Evolutionary conservation across 768 basidiomycete species (phyloP).

Genomic region (Lactarius evosmus): DNA sequence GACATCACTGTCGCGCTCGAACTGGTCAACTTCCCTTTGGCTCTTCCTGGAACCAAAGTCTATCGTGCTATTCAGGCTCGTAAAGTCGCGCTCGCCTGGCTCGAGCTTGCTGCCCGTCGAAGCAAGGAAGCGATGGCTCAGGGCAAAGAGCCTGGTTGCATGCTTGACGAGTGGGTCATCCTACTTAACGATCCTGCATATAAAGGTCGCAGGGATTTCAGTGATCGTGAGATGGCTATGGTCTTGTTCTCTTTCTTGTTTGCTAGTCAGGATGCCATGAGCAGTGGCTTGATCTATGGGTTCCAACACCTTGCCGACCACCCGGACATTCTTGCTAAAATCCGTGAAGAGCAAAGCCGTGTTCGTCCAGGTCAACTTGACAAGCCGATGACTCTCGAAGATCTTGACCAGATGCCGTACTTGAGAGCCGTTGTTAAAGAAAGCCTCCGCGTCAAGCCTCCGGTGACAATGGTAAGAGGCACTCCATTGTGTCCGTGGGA

Average conservation of each 20-base stretch:
- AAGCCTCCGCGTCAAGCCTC: slow-evolving; percentile 85
- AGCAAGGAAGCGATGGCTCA: slow-evolving; percentile 81
- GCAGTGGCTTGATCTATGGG: slow-evolving; percentile 89
- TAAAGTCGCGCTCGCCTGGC: slow-evolving; percentile 77
- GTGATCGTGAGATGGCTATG: slow-evolving; percentile 94
- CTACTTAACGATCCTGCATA: slow-evolving; percentile 58
- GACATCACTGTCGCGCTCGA: slow-evolving; percentile 91
- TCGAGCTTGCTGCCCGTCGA: slow-evolving; percentile 71
- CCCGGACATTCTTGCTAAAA: slow-evolving; percentile 83
- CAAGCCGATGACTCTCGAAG: slow-evolving; percentile 76
- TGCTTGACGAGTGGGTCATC: slow-evolving; percentile 90
- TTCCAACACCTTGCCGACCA: slow-evolving; percentile 96
- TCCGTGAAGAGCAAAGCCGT: slow-evolving; percentile 85
- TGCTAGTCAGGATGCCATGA: slow-evolving; percentile 97
- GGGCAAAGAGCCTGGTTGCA: slow-evolving; percentile 78
- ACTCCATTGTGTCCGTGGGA: slow-evolving; percentile 17
- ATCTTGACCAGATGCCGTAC: slow-evolving; percentile 91
- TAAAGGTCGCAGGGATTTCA: slow-evolving; percentile 85
- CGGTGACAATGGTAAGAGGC: slow-evolving; percentile 84
- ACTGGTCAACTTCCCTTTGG: slow-evolving; percentile 97
- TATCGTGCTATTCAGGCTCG: slow-evolving; percentile 91
- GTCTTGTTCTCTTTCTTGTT: slow-evolving; percentile 96
- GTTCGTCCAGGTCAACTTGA: slow-evolving; percentile 77
- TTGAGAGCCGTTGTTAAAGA: slow-evolving; percentile 92
- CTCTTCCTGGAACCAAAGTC: slow-evolving; percentile 93